Evolutionary conservation across 495 filamentous ascomycete genomes (phyloP).

Genomic region (Penicillium waksmanii): DNA sequence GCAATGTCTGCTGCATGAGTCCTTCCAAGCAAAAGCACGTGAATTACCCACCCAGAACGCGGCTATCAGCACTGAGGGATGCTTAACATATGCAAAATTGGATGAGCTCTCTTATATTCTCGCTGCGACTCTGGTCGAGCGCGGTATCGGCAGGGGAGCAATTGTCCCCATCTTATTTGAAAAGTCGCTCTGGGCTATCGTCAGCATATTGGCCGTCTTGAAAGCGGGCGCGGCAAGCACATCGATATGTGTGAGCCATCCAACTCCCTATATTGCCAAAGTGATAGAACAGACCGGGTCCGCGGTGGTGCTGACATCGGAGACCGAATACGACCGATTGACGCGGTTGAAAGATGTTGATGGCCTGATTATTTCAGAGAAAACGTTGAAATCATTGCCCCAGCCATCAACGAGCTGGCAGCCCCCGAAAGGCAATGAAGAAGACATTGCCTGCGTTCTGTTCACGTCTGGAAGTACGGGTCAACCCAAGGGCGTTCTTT

Average conservation of each 20-base stretch:
- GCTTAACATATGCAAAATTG: constrained; percentile 53
- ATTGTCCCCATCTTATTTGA: constrained; percentile 50
- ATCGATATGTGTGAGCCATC: constrained; percentile 53
- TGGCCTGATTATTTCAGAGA: too few species aligned
- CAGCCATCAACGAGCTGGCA: not conserved
- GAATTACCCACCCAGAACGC: constrained; percentile 33
- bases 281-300: not conserved
- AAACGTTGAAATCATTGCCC: too few species aligned
- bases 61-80: constrained; percentile 51
- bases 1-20: constrained; percentile 31
- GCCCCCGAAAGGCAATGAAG: not conserved
- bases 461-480: constrained; percentile 87
- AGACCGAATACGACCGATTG: too few species aligned
- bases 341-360: not conserved
- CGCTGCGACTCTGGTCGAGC: constrained; percentile 29
- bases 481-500: constrained; percentile 74
- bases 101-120: constrained; percentile 34
- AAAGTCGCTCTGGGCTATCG: constrained; percentile 47
- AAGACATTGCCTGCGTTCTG: constrained; percentile 32
- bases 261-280: constrained; percentile 39
- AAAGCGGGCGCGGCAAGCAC: constrained; percentile 30
- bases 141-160: constrained; percentile 34
- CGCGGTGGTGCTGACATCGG: too few species aligned
- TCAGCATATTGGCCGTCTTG: constrained; percentile 50
- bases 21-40: constrained; percentile 35